phyloP scores from a whole-genome alignment of 768 basidiomycete species.

The Lentinula boryana region DNA sequence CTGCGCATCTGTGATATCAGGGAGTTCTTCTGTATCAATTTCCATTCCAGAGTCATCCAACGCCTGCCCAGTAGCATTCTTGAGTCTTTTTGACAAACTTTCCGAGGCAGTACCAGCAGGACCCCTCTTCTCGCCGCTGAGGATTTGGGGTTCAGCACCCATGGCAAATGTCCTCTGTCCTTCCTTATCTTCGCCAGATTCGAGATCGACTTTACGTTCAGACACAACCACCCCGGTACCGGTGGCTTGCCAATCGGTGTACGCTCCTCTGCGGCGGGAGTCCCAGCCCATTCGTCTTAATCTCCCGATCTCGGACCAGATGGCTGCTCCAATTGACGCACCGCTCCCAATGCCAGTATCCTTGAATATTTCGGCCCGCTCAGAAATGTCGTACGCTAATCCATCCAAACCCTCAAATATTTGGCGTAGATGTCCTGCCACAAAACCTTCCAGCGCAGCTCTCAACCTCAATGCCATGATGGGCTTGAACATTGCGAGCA shows the following conservation, averaged over 20 bases:
- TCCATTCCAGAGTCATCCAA: constrained; percentile 21
- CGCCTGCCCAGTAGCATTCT: constrained; percentile 16
- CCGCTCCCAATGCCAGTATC: constrained; percentile 53
- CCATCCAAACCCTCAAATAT: constrained; percentile 49
- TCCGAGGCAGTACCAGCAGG: constrained; percentile 53
- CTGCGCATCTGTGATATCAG: constrained; percentile 18
- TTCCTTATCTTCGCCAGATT: constrained; percentile 20
- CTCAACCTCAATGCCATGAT: constrained; percentile 50
- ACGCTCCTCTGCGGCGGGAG: constrained; percentile 22
- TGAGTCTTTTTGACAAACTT: constrained; percentile 28
- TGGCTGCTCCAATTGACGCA: constrained; percentile 45
- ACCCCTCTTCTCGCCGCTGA: constrained; percentile 61
- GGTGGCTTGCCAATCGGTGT: constrained; percentile 47
- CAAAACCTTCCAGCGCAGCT: constrained; percentile 52
- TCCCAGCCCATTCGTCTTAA: constrained; percentile 30
- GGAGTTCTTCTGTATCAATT: constrained; percentile 3
- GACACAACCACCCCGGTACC: constrained; percentile 60
- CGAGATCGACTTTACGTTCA: constrained; percentile 21
- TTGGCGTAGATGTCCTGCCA: constrained; percentile 49
- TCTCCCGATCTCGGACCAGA: constrained; percentile 67
- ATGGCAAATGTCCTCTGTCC: constrained; percentile 44
- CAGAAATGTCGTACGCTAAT: constrained; percentile 52
- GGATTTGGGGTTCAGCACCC: constrained; percentile 70
- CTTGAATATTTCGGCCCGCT: constrained; percentile 55
- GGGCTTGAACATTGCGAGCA: constrained; percentile 59